Conservation (phyloP, 495 filamentous ascomycete genomes). For the Penicillium nucicola region DNA sequence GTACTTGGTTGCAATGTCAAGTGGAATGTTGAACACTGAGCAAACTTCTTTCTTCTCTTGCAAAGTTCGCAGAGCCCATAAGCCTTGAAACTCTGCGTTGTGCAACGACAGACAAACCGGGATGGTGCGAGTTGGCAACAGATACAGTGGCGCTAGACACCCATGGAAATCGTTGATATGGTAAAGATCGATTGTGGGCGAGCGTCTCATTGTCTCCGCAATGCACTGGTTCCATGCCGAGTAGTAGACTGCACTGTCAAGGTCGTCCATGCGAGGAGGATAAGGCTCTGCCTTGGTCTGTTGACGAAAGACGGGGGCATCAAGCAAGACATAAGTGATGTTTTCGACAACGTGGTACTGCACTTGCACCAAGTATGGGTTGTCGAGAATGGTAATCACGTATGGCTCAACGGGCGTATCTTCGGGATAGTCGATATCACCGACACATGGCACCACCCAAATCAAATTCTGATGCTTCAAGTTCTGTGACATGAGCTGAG, state of each 20-base stretch:
- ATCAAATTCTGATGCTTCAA: slow-evolving; percentile 62
- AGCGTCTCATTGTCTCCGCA: slow-evolving; percentile 52
- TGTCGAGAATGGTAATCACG: slow-evolving; percentile 57
- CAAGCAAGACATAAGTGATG: slow-evolving; percentile 67
- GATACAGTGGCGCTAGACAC: slow-evolving; percentile 62
- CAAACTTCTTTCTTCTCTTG: slow-evolving; percentile 61
- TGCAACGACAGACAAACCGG: slow-evolving; percentile 59
- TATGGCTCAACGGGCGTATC: slow-evolving; percentile 57
- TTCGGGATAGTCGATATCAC: slow-evolving; percentile 59
- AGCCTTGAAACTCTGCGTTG: slow-evolving; percentile 70
- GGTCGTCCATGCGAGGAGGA: slow-evolving; percentile 66
- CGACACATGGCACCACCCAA: slow-evolving; percentile 69
- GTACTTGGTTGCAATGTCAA: slow-evolving; percentile 49
- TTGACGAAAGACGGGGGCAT: slow-evolving; percentile 65
- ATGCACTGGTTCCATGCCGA: slow-evolving; percentile 69
- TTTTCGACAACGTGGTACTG: slow-evolving; percentile 62
- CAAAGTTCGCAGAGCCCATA: slow-evolving; percentile 63
- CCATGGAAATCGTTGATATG: slow-evolving; percentile 79
- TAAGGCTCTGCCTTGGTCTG: slow-evolving; percentile 66
- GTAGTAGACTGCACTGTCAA: slow-evolving; percentile 65
- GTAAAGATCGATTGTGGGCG: slow-evolving; percentile 61
- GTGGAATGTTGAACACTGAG: slow-evolving; percentile 55
- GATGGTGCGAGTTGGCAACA: slow-evolving; percentile 49
- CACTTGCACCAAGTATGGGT: slow-evolving; percentile 58
- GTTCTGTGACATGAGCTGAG: slow-evolving; percentile 64